Evolutionary conservation across 768 basidiomycete species (phyloP).

Genomic region (Sarcodon sp.): DNA sequence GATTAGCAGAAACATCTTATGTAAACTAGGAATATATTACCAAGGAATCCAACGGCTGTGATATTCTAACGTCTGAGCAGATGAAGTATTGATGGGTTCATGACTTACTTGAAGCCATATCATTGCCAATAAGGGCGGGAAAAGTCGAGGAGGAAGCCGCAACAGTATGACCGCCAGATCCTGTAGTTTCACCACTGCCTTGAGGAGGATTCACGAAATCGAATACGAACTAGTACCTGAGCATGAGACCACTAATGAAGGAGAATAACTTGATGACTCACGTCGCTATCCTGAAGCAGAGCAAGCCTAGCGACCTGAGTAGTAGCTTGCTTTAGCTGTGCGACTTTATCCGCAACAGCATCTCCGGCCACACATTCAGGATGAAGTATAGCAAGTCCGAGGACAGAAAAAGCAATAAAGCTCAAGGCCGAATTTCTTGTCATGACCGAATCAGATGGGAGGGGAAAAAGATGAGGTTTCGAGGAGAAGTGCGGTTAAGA

Average conservation of each 20-base stretch:
- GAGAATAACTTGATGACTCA: constrained; percentile 1
- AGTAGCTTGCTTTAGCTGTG: constrained; percentile 10
- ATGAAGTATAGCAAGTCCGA: too few relatives aligned
- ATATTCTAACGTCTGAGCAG: too few relatives aligned
- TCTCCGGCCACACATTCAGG: too few relatives aligned
- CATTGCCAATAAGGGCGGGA: constrained; percentile 15
- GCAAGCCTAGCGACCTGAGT: constrained; percentile 11
- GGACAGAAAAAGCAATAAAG: too few relatives aligned
- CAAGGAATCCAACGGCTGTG: not conserved
- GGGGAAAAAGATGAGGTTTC: too few relatives aligned
- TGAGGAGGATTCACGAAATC: constrained; percentile 12
- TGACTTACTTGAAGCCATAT: constrained; percentile 1
- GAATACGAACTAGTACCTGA: constrained; percentile 12
- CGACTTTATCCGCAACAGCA: not conserved
- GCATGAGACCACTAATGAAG: too few relatives aligned
- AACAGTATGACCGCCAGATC: constrained; percentile 14
- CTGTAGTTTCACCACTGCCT: constrained; percentile 3
- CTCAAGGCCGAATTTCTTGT: too few relatives aligned
- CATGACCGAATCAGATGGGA: too few relatives aligned
- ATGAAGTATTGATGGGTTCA: too few relatives aligned
- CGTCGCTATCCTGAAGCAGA: constrained; percentile 10
- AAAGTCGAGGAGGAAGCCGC: constrained; percentile 13
- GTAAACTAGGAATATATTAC: constrained; percentile 13
- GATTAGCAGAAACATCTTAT: constrained; percentile 3
- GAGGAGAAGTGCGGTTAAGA: too few relatives aligned